Evolutionary conservation across 306 rosid species (phyloP), one percentile per base, ranked within the genome.

Genomic region (Trifolium pratense): DNA sequence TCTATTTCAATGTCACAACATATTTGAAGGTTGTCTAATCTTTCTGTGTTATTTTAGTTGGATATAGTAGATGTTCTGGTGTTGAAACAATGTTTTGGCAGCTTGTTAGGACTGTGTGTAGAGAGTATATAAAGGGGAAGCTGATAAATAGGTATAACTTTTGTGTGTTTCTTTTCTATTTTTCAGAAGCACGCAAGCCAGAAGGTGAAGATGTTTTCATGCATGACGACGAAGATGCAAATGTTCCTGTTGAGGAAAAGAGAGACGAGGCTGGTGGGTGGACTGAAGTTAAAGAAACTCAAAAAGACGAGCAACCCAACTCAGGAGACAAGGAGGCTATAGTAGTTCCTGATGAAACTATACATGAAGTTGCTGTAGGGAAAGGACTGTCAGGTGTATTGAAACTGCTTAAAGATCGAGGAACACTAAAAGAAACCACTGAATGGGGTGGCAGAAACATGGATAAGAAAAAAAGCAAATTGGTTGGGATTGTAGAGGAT

Each of bases 381-480:
- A 94, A 94, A 76, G 97, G 96, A 59, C 78, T 94, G 72, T 89
- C 97, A 15, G 90, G 97, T 79, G 97, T 80, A n/a, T 75, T 94
- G 79, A 87, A 80, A 83, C 85, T 94, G 55, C 95, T 94, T 79
- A 87, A 94, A 80, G 97, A 91, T 0, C 87, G 99, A 71, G 99
- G 97, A 53, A 88, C 94, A 32, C 96, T 94, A 45, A 94, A 94
- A 83, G 96, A 94, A 86, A 88, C 83, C 76, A 64, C 90, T 66
- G 97, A 94, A 57, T 94, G 97, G 97, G 97, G 99, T 79, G 99
- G 99, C 74, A 91, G 97, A 86, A 94, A 91, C 86, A 91, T 94
- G 99, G 99, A 94, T 77, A 94, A 94, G 88, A 94, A 92, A 80
- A 94, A 90, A 82, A 86, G 97, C 84, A 94, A 94, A 81, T 87